Evolutionary conservation across 2,329 filamentous ascomycete genomes (phyloP), one percentile per base, ranked within the genome.

Genomic region (Cercospora citrullina): DNA sequence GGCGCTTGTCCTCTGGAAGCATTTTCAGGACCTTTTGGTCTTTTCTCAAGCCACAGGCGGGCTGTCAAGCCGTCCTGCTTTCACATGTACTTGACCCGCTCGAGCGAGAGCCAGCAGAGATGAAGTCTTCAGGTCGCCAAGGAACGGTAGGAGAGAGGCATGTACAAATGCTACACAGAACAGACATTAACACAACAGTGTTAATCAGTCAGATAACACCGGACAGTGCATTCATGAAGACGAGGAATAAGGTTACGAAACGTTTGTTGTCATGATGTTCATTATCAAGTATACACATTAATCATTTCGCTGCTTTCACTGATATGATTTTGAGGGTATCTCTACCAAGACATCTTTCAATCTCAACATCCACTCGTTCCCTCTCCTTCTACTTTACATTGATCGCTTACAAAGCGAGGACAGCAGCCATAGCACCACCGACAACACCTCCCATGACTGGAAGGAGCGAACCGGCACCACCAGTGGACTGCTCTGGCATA

Each of bases 351-450:
- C 23, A 26, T 53, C 10, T 28, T 4, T 55, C 23, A 42, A 42
- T 28, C 23, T 9, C 23, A 26, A 16, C 55, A 1, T 36, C 23
- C 30, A 8, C 14, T 6, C 18, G 4, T 51, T 0, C 42, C n/a
- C 60, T 48, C 5, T 53, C 42, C 21, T 14, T 26, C 12, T 33
- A 2, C 1, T 33, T 28, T 2, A 23, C 26, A 21, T 26, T 33
- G 18, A 5, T 48, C 28, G 36, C 48, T 68, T 70, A 70, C 31
- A 70, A 57, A 28, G 55, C 51, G 30, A 69, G 14, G 31, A 66
- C 69, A 45, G 65, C 69, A 42, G 64, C 69, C 28, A 68, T 33
- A 21, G 55, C 64, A 51, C 53, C 64, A 28, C 57, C 62, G 26
- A 60, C 65, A n/a, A 64, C 55, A 28, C 53, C 36, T 28, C 60